These are phyloP conservation scores for Oryza meridionalis DNA, from an alignment of 176 grass and related monocot species.

Conservation along the genomic window DNA sequence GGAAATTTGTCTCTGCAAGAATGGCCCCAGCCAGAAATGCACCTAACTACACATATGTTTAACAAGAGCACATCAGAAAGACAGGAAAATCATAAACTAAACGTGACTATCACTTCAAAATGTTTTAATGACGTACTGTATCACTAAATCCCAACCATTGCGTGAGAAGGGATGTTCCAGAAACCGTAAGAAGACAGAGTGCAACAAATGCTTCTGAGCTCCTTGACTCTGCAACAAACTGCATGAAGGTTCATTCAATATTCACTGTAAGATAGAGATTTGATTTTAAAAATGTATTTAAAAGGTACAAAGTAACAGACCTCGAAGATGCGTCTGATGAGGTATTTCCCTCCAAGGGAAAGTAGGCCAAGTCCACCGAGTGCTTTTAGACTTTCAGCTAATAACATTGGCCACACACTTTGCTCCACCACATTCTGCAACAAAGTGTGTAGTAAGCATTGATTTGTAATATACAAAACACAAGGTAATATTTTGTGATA, in stretches of 20 bases:
- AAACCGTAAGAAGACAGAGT: slow-evolving; percentile 88
- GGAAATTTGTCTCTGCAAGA: slow-evolving; percentile 98
- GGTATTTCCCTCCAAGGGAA: slow-evolving; percentile 91
- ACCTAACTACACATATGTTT: slow-evolving; percentile 63
- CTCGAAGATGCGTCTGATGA: slow-evolving; percentile 91
- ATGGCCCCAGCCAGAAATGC: slow-evolving; percentile 99
- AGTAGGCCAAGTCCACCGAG: slow-evolving; percentile 92
- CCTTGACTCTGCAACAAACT: slow-evolving; percentile 97
- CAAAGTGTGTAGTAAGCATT: slow-evolving; percentile 22
- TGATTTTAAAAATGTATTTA: slow-evolving; percentile 8
- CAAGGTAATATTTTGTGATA: slow-evolving; percentile 10
- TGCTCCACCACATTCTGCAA: slow-evolving; percentile 69
- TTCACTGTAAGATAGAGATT: slow-evolving; percentile 27
- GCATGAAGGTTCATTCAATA: slow-evolving; percentile 37
- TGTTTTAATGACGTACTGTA: slow-evolving; percentile 62
- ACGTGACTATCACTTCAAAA: slow-evolving; percentile 30
- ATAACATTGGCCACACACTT: slow-evolving; percentile 83
- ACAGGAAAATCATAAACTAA: slow-evolving; percentile 25
- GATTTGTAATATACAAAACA: slow-evolving; percentile 11
- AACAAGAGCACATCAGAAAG: slow-evolving; percentile 27
- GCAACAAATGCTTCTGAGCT: slow-evolving; percentile 99
- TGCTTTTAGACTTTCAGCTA: slow-evolving; percentile 92
- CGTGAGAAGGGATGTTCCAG: slow-evolving; percentile 96
- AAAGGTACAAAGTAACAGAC: slow-evolving; percentile 41
- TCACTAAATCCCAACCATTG: slow-evolving; percentile 97